Evolutionary conservation across 202 grass and related monocot species (phyloP), one percentile per base, ranked within the genome.

Genomic region (Saccharum hybrid): DNA sequence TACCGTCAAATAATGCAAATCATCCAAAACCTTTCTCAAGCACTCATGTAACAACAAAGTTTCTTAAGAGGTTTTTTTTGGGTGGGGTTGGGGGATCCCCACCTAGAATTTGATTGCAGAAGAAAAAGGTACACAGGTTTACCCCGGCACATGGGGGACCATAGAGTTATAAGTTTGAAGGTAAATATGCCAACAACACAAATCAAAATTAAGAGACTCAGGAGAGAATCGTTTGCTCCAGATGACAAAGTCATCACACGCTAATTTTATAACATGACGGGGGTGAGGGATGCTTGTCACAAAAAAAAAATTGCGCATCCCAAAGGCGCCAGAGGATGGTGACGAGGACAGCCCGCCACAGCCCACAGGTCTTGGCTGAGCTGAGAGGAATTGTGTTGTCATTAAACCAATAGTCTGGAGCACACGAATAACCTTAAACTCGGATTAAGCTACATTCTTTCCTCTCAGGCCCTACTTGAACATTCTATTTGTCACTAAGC

Each of bases 1-100:
- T 60, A 23, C 3, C 3, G 8, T 60, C 56, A 60, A 60, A 10
- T 10, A 60, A 60, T 60, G 56, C n/a, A 10, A 22, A 60, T 11
- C 59, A 38, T 19, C 43, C 10, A 23, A 72, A 72, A 65, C 45
- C 26, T 45, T 64, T 77, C 12, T 18, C 36, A 78, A 66, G 43
- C 80, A 87, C 36, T 12, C 13, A 66, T 66, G 36, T 45, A 57
- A 56, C 54, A 77, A 15, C 10, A 34, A 76, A 30, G 31, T 12
- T 61, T 59, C 63, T 68, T 77, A 46, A 10, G 18, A 5, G 7
- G 3, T 59, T 45, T 48, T 48, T 45, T 2, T 19, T 57, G n/a
- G 8, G n/a, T 22, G 7, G 54, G n/a, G 19, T 59, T 7, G 7
- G 7, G 54, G 49, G 54, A 59, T 59, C 19, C 19, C 54, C 54